Percentiles rank a stretch among this genome's conserved stretches.
phyloP scores from a whole-genome alignment of 2,329 filamentous ascomycete genomes.

The Magnaporthiopsis rhizophila region DNA sequence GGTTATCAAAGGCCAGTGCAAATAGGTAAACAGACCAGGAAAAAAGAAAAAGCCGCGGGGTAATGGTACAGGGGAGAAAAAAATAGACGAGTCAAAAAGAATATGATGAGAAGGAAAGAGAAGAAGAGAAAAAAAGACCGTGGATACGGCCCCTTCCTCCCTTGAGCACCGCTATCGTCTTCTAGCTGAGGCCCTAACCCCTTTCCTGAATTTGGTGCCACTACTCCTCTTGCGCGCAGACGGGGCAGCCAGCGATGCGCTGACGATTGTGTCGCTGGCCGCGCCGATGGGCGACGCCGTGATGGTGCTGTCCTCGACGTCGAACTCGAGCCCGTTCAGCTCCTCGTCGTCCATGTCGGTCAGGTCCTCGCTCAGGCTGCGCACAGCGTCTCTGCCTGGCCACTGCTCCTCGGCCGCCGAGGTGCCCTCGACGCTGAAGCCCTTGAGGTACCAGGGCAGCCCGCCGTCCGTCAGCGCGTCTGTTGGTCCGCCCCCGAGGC shows the following conservation, averaged over 20 bases:
- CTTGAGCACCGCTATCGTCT: slow-evolving; percentile 16
- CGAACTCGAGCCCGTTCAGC: slow-evolving; percentile 59
- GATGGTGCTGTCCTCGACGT: slow-evolving; percentile 41
- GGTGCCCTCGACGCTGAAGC: slow-evolving; percentile 72
- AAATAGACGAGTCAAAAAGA: slow-evolving; percentile 17
- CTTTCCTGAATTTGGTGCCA: slow-evolving; percentile 20
- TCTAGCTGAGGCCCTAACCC: slow-evolving; percentile 23
- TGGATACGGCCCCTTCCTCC: neutral
- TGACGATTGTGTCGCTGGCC: neutral
- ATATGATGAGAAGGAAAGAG: slow-evolving; percentile 15
- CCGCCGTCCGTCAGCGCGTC: slow-evolving; percentile 64
- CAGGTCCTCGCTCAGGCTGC: slow-evolving; percentile 72
- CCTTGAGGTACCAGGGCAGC: slow-evolving; percentile 78
- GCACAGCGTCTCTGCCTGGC: slow-evolving; percentile 57
- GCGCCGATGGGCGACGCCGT: slow-evolving; percentile 26
- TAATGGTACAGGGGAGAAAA: slow-evolving; percentile 11
- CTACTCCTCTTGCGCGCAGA: slow-evolving; percentile 13
- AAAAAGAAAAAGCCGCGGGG: slow-evolving; percentile 5
- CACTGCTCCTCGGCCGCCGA: slow-evolving; percentile 70
- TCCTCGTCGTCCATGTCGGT: slow-evolving; percentile 91
- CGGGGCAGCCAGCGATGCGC: neutral
- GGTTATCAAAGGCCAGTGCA: neutral
- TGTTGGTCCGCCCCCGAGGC: slow-evolving; percentile 30
- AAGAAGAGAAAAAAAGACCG: slow-evolving; percentile 1
- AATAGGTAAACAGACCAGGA: neutral